Conservation (phyloP, 345 rosid species). For the Gossypium anomalum region DNA sequence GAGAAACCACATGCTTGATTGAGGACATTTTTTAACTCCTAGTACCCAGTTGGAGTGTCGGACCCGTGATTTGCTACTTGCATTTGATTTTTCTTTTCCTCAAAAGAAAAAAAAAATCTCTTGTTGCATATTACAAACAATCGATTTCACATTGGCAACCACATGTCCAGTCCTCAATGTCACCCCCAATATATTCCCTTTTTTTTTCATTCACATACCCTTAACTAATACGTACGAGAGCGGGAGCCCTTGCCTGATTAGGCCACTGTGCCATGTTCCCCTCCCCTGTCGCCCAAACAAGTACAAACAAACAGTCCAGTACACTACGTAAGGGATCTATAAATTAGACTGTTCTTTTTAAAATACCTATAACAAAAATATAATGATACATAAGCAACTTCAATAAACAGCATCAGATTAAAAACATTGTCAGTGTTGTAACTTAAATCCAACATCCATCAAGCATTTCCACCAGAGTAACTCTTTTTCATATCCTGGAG, state of each 20-base stretch:
- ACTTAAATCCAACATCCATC: too few species aligned
- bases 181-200: neutral
- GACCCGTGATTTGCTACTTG: constrained; percentile 16
- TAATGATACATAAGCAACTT: too few species aligned
- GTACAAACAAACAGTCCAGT: neutral
- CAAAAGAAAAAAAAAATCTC: neutral
- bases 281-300: neutral
- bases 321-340: neutral
- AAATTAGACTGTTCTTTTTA: too few species aligned
- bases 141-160: neutral
- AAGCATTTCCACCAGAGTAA: too few species aligned
- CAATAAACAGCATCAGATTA: too few species aligned
- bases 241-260: neutral
- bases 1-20: neutral
- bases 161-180: neutral
- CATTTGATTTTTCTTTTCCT: neutral
- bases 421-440: too few species aligned
- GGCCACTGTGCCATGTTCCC: neutral
- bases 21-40: constrained; percentile 4
- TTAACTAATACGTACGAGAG: too few species aligned
- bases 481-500: too few species aligned
- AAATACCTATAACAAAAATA: too few species aligned
- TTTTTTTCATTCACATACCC: neutral
- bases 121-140: neutral
- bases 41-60: constrained; percentile 13